Evolutionary conservation across 352 stramenopile genomes (phyloP), one percentile per base, ranked within the genome.

Genomic region (Globisporangium barbulae): DNA sequence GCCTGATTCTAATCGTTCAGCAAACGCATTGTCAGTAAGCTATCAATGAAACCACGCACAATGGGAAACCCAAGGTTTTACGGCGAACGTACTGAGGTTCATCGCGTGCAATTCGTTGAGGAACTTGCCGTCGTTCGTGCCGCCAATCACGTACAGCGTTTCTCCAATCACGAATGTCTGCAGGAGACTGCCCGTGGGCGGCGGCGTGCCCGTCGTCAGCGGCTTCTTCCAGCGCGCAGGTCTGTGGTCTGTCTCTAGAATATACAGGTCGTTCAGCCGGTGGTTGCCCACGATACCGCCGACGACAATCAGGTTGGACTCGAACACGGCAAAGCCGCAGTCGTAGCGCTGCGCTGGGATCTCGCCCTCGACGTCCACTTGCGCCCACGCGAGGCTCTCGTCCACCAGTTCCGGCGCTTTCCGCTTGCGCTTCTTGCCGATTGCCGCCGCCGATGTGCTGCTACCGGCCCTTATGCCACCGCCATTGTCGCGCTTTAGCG

Each of bases 111-210:
- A 68, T 53, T 88, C 76, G 0, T 72, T 84, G 7, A 84, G 72
- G 53, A 83, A 85, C 59, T 85, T 88, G 30, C 79, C 79, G 56
- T 88, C 79, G 15, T 69, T 82, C 1, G 79, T 88, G 48, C 76
- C 74, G 13, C 79, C 79, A 48, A 88, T 84, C 33, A 77, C 71
- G 63, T 85, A 88, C 30, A 88, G 68, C 44, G 61, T 65, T 30
- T 84, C 71, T 10, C 60, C 55, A 21, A 88, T 64, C 44, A 88
- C 70, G 48, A 88, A 85, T 47, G 79, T 69, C 52, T 88, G 79
- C 12, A 88, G 70, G 56, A 88, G 62, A 25, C 72, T 79, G 44
- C 79, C 79, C 6, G 71, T 53, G 0, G 68, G 71, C 19, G 79
- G 79, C 22, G 73, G 73, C 35, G 59, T 62, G 59, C 79, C 79